Evolutionary conservation across 441 rosid species (phyloP).

Genomic region (California macrophylla): DNA sequence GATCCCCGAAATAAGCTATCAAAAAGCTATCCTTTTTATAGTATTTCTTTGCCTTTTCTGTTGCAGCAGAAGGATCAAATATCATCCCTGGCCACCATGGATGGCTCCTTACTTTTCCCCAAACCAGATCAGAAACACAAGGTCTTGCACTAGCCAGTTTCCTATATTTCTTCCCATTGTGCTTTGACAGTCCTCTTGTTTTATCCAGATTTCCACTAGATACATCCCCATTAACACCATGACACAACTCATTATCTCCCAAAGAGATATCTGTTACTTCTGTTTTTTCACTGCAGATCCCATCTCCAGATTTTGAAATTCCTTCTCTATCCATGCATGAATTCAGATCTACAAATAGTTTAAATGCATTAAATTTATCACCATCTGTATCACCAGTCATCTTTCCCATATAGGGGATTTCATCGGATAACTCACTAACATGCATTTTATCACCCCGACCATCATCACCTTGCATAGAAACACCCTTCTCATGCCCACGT

Average conservation of each 20-base stretch:
- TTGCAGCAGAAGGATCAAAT: constrained; percentile 46
- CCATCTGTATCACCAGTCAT: not conserved
- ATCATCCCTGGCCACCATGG: constrained; percentile 96
- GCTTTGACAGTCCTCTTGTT: not conserved
- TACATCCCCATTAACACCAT: not conserved
- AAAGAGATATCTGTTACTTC: not conserved
- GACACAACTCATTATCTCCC: not conserved
- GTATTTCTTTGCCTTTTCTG: constrained; percentile 52
- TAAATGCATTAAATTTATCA: constrained; percentile 10
- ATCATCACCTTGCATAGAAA: constrained; percentile 10
- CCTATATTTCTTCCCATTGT: not conserved
- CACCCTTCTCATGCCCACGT: constrained; percentile 13
- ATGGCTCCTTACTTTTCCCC: constrained; percentile 87
- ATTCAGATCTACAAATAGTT: constrained; percentile 28
- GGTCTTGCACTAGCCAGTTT: constrained; percentile 19
- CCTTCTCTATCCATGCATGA: constrained; percentile 16
- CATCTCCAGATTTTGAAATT: constrained; percentile 6
- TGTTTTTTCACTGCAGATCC: not conserved
- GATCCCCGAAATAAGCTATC: constrained; percentile 68
- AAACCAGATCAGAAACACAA: constrained; percentile 51
- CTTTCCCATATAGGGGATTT: constrained; percentile 6
- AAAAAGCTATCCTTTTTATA: constrained; percentile 43
- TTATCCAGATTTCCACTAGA: not conserved
- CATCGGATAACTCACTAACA: too few species aligned
- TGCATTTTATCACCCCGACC: not conserved